phyloP scores from a whole-genome alignment of 2,329 filamentous ascomycete genomes.

The Cladosporium cucumerinum region DNA sequence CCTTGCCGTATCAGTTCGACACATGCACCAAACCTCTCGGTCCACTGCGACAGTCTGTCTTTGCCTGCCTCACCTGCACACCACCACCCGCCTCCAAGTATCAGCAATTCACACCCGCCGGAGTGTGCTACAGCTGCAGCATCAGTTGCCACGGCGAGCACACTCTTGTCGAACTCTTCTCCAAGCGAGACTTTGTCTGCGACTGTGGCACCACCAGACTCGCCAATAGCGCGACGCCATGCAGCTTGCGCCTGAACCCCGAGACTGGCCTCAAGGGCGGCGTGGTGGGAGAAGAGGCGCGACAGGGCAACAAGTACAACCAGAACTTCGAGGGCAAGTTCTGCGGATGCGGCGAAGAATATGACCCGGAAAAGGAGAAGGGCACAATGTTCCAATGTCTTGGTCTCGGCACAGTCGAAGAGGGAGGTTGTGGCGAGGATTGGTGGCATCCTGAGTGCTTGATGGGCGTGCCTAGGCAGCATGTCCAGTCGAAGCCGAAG shows the following conservation, averaged over 20 bases:
- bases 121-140: constrained; percentile 93
- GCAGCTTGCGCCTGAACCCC: constrained; percentile 69
- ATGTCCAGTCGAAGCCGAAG: constrained; percentile 37
- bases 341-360: constrained; percentile 83
- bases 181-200: constrained; percentile 91
- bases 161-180: constrained; percentile 90
- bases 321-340: constrained; percentile 93
- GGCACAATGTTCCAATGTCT: constrained; percentile 98
- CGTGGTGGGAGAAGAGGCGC: constrained; percentile 72
- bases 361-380: constrained; percentile 83
- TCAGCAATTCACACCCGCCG: constrained; percentile 68
- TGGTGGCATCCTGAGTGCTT: constrained; percentile 97
- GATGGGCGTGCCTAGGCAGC: constrained; percentile 72
- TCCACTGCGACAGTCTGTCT: constrained; percentile 80
- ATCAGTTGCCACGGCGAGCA: constrained; percentile 97
- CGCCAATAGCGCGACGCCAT: constrained; percentile 62
- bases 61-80: constrained; percentile 91
- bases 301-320: constrained; percentile 80
- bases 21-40: constrained; percentile 89
- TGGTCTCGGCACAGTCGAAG: constrained; percentile 73
- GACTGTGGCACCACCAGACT: constrained; percentile 90
- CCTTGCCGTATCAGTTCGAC: constrained; percentile 92
- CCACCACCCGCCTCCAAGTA: constrained; percentile 64
- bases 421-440: constrained; percentile 90
- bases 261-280: constrained; percentile 71